Percentiles rank a stretch among this genome's conserved stretches.
Conservation (phyloP, 2,329 filamentous ascomycete species). For the Cryphonectria nitschkei region DNA sequence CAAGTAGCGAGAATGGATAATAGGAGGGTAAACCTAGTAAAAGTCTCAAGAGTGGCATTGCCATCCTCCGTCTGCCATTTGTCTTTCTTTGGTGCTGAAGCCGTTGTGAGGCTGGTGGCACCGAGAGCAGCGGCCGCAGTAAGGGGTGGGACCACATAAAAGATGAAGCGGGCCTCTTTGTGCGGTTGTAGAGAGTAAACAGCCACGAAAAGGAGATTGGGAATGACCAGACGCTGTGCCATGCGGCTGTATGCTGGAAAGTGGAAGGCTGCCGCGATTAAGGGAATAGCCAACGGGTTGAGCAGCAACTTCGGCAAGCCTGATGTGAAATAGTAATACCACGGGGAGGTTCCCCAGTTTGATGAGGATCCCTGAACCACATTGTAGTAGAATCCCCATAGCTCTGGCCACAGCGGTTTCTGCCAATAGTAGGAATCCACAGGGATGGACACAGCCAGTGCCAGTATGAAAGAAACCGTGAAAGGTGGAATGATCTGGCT, state of each 20-base stretch:
- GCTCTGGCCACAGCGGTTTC: constrained; percentile 83
- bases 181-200: constrained; percentile 90
- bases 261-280: constrained; percentile 57
- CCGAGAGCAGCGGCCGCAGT: constrained; percentile 77
- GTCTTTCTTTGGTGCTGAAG: constrained; percentile 16
- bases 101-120: constrained; percentile 69
- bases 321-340: constrained; percentile 83
- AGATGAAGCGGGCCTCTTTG: constrained; percentile 94
- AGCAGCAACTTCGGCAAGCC: constrained; percentile 81
- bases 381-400: constrained; percentile 89
- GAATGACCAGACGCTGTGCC: constrained; percentile 59
- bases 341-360: constrained; percentile 85
- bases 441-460: constrained; percentile 70
- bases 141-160: constrained; percentile 82
- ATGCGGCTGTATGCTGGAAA: constrained; percentile 49
- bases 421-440: constrained; percentile 97
- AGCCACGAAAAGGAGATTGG: constrained; percentile 71
- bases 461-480: constrained; percentile 64
- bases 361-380: constrained; percentile 81
- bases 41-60: constrained; percentile 56
- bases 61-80: constrained; percentile 42
- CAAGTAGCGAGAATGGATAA: constrained; percentile 66
- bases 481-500: constrained; percentile 69
- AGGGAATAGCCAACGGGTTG: constrained; percentile 71
- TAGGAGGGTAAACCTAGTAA: constrained; percentile 50